Evolutionary conservation across 805 yeast genomes (phyloP).

Genomic region (Torulaspora gathmanii): DNA sequence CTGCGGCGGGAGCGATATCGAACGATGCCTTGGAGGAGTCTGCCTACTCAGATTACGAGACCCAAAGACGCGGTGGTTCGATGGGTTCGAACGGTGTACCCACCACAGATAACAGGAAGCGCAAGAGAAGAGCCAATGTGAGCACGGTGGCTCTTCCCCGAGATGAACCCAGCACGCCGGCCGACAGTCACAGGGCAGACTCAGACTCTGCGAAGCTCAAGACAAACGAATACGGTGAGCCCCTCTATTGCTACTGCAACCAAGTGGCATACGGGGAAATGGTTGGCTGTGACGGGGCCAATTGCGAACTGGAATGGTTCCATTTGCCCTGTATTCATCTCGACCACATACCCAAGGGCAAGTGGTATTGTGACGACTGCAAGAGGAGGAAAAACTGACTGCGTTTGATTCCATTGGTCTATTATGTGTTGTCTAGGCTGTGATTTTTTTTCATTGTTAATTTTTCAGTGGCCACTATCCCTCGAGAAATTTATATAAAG

Average conservation of each 20-base stretch:
- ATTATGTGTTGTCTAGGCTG: neutral
- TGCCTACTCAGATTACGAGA: conserved; percentile 6
- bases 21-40: conserved; percentile 4
- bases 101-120: conserved; percentile 23
- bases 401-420: neutral
- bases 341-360: conserved; percentile 78
- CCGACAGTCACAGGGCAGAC: conserved; percentile 9
- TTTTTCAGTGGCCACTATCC: neutral
- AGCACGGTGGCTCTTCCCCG: conserved; percentile 10
- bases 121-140: conserved; percentile 16
- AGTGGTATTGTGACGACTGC: conserved; percentile 77
- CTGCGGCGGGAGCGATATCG: neutral
- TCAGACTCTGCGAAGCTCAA: conserved; percentile 12
- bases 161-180: conserved; percentile 8
- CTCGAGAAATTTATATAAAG: conserved; percentile 1
- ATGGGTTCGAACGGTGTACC: conserved; percentile 11
- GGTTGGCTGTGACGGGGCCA: conserved; percentile 98
- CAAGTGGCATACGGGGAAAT: conserved; percentile 97
- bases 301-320: conserved; percentile 92
- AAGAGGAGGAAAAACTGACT: conserved; percentile 14
- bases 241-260: conserved; percentile 91
- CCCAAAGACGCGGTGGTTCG: conserved; percentile 18
- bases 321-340: conserved; percentile 91
- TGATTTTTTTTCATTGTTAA: neutral
- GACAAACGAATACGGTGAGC: conserved; percentile 51